Conservation (phyloP, 106 monocot species). For the Allium fistulosum region DNA sequence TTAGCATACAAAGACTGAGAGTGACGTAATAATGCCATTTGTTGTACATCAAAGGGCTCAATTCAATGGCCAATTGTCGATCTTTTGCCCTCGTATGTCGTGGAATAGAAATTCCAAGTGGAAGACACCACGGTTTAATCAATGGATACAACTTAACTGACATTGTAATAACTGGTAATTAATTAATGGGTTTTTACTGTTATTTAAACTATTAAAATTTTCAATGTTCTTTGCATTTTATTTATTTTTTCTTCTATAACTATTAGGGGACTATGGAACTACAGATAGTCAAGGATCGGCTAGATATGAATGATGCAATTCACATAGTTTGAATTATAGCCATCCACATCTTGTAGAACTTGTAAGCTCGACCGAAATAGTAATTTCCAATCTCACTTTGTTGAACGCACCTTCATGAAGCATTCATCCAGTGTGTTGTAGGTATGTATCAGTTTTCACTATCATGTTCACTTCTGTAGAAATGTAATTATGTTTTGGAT, state of each 20-base stretch:
- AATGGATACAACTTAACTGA: conserved; percentile 68
- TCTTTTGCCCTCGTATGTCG: conserved; percentile 79
- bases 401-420: no score
- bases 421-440: no score
- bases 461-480: neutral
- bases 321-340: conserved; percentile 32
- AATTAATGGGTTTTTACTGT: neutral
- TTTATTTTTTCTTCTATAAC: no score
- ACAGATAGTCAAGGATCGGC: conserved; percentile 43
- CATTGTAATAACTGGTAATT: conserved; percentile 75
- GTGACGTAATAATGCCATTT: neutral
- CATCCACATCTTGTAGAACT: conserved; percentile 47
- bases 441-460: neutral
- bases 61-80: conserved; percentile 62
- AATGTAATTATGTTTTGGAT: no score
- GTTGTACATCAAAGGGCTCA: conserved; percentile 35
- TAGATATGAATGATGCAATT: conserved; percentile 42
- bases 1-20: no score
- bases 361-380: neutral
- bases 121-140: conserved; percentile 71
- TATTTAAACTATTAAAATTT: no score
- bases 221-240: no score
- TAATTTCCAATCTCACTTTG: no score
- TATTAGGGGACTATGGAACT: conserved; percentile 64
- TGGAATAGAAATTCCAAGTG: conserved; percentile 52